phyloP scores from a whole-genome alignment of 2,329 filamentous ascomycete genomes.

The Emericellopsis cladophorae region DNA sequence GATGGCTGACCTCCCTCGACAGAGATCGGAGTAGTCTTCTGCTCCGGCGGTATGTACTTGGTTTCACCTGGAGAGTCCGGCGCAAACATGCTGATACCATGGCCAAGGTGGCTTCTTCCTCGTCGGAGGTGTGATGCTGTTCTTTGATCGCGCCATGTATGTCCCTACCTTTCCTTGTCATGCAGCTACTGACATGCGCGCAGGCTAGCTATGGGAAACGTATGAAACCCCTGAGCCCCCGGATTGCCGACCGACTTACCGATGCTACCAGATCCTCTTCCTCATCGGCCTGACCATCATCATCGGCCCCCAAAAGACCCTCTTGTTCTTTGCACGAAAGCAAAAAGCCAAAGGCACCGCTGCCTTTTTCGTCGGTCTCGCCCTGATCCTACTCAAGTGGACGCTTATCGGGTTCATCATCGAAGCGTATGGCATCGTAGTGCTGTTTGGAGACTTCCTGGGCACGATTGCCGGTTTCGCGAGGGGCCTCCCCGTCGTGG shows the following conservation, averaged over 20 bases:
- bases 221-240: constrained; percentile 25
- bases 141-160: constrained; percentile 94
- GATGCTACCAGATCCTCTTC: constrained; percentile 68
- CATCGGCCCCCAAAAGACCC: constrained; percentile 82
- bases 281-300: constrained; percentile 92
- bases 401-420: constrained; percentile 81
- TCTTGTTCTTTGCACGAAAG: constrained; percentile 85
- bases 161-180: constrained; percentile 16
- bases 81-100: neutral
- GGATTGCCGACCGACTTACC: constrained; percentile 4
- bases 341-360: constrained; percentile 88
- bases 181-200: constrained; percentile 6
- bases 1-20: constrained; percentile 18
- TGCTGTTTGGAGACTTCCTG: constrained; percentile 93
- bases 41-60: constrained; percentile 73
- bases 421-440: constrained; percentile 84
- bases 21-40: constrained; percentile 98
- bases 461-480: constrained; percentile 85
- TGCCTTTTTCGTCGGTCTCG: constrained; percentile 73
- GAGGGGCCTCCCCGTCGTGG: constrained; percentile 71
- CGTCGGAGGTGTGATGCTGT: constrained; percentile 84
- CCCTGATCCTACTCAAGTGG: constrained; percentile 82
- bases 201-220: constrained; percentile 96
- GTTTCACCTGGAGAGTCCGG: neutral
- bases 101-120: constrained; percentile 80